These are phyloP conservation scores for Neurospora sp. DNA, from an alignment of 495 filamentous ascomycete species.

Conservation along the genomic window DNA sequence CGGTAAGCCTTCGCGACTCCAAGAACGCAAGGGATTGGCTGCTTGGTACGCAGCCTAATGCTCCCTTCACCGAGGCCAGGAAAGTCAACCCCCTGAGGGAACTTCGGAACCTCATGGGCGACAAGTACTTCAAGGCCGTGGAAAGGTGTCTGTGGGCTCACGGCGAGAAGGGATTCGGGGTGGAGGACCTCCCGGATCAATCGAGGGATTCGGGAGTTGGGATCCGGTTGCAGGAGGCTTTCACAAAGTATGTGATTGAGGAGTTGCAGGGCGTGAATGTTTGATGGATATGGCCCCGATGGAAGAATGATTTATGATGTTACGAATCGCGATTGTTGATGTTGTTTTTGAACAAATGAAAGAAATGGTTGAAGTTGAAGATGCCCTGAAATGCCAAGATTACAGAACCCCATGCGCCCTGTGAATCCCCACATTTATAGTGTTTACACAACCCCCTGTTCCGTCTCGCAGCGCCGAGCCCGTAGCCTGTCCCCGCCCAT, in stretches of 20 bases:
- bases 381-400: neutral
- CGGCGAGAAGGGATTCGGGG: constrained; percentile 19
- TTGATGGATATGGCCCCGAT: neutral
- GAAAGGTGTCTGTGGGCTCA: constrained; percentile 22
- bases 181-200: constrained; percentile 14
- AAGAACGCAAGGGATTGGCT: constrained; percentile 19
- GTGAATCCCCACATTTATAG: neutral
- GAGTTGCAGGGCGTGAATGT: constrained; percentile 8
- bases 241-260: constrained; percentile 20
- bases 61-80: constrained; percentile 5
- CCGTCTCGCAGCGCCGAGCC: neutral
- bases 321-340: neutral
- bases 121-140: constrained; percentile 17
- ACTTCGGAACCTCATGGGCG: constrained; percentile 13
- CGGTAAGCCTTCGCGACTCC: constrained; percentile 13
- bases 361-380: neutral
- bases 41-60: constrained; percentile 2
- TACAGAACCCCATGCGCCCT: neutral
- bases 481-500: neutral
- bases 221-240: constrained; percentile 17
- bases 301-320: neutral
- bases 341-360: neutral
- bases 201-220: constrained; percentile 15
- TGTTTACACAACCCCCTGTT: neutral
- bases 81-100: constrained; percentile 15